These are phyloP conservation scores for Strigomonas oncopelti DNA, from an alignment of 208 protist genomes.

Conservation along the genomic window DNA sequence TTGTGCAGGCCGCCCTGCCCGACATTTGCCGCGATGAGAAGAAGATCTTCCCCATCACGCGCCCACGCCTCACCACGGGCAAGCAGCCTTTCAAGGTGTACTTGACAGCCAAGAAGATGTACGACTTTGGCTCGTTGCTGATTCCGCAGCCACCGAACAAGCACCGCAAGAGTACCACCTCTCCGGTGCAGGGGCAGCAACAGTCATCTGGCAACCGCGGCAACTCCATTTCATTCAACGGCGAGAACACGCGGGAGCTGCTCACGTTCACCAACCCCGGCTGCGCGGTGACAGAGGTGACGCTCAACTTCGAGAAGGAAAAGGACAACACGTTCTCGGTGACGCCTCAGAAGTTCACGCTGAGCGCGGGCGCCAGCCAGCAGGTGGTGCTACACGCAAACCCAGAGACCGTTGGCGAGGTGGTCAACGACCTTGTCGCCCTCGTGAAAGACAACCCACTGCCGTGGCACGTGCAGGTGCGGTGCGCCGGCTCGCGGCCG, in stretches of 20 bases:
- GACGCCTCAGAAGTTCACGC: slow-evolving; percentile 55
- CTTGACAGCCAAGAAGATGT: slow-evolving; percentile 59
- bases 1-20: slow-evolving; percentile 60
- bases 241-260: slow-evolving; percentile 32
- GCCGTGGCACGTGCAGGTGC: slow-evolving; percentile 82
- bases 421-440: slow-evolving; percentile 80
- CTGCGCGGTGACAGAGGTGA: slow-evolving; percentile 66
- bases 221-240: background rate
- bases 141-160: slow-evolving; percentile 36
- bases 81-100: slow-evolving; percentile 56
- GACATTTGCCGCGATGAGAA: slow-evolving; percentile 85
- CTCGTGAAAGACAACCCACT: slow-evolving; percentile 90
- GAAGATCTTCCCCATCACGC: slow-evolving; percentile 74
- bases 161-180: slow-evolving; percentile 26
- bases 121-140: slow-evolving; percentile 95
- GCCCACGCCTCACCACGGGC: slow-evolving; percentile 23
- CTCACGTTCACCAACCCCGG: slow-evolving; percentile 91
- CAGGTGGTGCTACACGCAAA: slow-evolving; percentile 76
- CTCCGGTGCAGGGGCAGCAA: background rate
- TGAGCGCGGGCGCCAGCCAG: slow-evolving; percentile 76
- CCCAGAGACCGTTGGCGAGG: slow-evolving; percentile 80
- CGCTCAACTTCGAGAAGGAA: slow-evolving; percentile 74
- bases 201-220: background rate
- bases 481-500: slow-evolving; percentile 81
- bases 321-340: slow-evolving; percentile 85